These are phyloP conservation scores for Ophiostoma populinum DNA, from an alignment of 2,329 filamentous ascomycete species.

Conservation along the genomic window DNA sequence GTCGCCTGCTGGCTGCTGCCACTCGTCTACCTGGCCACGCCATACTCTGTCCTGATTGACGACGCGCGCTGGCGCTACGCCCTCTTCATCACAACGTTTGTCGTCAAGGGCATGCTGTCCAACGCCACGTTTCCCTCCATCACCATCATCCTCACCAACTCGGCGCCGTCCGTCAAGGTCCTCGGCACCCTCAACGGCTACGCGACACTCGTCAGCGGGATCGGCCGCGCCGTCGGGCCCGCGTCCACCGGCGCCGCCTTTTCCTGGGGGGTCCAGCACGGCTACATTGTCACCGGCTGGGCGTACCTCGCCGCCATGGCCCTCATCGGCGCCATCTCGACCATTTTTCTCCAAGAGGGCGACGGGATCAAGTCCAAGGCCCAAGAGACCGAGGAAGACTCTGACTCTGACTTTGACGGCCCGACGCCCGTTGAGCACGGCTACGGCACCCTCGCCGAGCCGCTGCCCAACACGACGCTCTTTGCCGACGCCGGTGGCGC, in stretches of 20 bases:
- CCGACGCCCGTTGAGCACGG: neutral
- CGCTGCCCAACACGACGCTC: conserved; percentile 1
- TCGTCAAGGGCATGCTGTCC: conserved; percentile 54
- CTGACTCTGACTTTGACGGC: neutral
- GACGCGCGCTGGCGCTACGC: conserved; percentile 31
- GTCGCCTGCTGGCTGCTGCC: conserved; percentile 50
- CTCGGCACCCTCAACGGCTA: conserved; percentile 85
- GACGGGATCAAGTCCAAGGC: conserved; percentile 40
- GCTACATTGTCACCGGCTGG: conserved; percentile 66
- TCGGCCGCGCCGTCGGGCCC: conserved; percentile 67
- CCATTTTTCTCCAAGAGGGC: conserved; percentile 57
- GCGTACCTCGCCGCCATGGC: conserved; percentile 56
- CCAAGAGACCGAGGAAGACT: conserved; percentile 16
- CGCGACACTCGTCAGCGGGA: conserved; percentile 63
- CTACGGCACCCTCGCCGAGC: neutral
- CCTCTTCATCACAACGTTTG: conserved; percentile 49
- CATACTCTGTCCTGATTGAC: conserved; percentile 55
- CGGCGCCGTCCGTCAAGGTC: conserved; percentile 54
- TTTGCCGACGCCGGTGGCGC: neutral
- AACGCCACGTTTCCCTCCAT: conserved; percentile 82
- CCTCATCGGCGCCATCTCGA: conserved; percentile 48
- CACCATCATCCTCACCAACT: conserved; percentile 84
- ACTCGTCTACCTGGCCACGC: conserved; percentile 61
- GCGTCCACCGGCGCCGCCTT: conserved; percentile 57
- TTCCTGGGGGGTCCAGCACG: conserved; percentile 54